Percentiles rank a stretch among this genome's conserved stretches.
Evolutionary conservation across 106 monocot genomes (phyloP).

Genomic region (Platanthera zijinensis): DNA sequence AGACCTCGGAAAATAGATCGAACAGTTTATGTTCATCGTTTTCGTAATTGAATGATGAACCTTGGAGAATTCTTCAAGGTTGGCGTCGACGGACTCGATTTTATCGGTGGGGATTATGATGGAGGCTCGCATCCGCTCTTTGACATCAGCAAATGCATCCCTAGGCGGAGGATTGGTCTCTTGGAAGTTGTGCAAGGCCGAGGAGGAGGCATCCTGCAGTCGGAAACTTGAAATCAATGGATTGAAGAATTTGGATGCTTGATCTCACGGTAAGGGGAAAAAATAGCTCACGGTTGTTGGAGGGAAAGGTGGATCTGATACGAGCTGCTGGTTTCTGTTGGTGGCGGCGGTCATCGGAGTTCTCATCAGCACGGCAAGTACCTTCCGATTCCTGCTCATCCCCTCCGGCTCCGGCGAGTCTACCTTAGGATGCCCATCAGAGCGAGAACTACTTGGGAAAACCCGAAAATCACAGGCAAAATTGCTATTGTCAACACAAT

Average conservation of each 20-base stretch:
- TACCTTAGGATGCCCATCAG: not conserved
- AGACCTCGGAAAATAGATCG: not conserved
- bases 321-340: not conserved
- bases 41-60: constrained; percentile 7
- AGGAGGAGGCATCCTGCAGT: not conserved
- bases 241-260: not conserved
- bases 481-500: too few species aligned
- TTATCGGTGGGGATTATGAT: constrained; percentile 29
- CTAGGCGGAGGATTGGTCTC: not conserved
- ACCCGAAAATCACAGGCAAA: too few species aligned
- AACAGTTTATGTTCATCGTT: not conserved
- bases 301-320: constrained; percentile 4
- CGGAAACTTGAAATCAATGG: not conserved
- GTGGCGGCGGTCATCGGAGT: constrained; percentile 31
- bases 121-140: constrained; percentile 42
- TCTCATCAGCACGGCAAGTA: constrained; percentile 48
- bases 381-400: constrained; percentile 34
- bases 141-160: constrained; percentile 30
- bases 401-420: constrained; percentile 34
- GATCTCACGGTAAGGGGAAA: not conserved
- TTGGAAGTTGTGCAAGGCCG: not conserved
- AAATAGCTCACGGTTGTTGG: not conserved
- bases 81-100: constrained; percentile 24
- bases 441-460: not conserved
- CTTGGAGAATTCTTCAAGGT: constrained; percentile 38